Percentiles rank a stretch among this genome's conserved stretches.
These are phyloP conservation scores for Pogostemon cablin DNA, from an alignment of 257 asterid species.

Conservation along the genomic window DNA sequence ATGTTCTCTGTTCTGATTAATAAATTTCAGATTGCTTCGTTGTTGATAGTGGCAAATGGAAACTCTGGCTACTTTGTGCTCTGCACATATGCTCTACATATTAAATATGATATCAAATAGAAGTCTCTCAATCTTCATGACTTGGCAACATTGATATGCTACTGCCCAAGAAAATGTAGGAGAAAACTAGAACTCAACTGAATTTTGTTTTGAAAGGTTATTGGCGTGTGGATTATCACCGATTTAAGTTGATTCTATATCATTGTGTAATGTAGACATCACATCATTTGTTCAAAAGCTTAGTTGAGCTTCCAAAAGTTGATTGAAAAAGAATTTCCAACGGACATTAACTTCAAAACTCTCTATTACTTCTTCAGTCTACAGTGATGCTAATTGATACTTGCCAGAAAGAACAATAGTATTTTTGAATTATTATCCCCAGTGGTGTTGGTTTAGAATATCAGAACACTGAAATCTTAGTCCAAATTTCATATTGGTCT, in stretches of 20 bases:
- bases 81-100: not conserved
- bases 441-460: not conserved
- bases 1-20: not conserved
- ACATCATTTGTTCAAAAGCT: not conserved
- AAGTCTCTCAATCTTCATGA: not conserved
- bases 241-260: not conserved
- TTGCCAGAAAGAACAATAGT: not conserved
- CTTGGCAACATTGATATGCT: not conserved
- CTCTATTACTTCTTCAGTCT: not conserved
- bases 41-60: not conserved
- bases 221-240: not conserved
- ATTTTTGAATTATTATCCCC: not conserved
- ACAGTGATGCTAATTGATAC: conserved; percentile 4
- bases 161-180: not conserved
- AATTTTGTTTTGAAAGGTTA: not conserved
- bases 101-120: not conserved
- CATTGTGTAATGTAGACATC: not conserved
- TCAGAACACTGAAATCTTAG: not conserved
- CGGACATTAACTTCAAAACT: not conserved
- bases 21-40: not conserved
- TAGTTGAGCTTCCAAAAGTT: not conserved
- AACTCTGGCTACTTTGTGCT: not conserved
- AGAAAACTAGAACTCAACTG: not conserved
- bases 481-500: not conserved
- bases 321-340: not conserved